Evolutionary conservation across 2,329 filamentous ascomycete species (phyloP).

Genomic region (Purpureocillium takamizusanense): DNA sequence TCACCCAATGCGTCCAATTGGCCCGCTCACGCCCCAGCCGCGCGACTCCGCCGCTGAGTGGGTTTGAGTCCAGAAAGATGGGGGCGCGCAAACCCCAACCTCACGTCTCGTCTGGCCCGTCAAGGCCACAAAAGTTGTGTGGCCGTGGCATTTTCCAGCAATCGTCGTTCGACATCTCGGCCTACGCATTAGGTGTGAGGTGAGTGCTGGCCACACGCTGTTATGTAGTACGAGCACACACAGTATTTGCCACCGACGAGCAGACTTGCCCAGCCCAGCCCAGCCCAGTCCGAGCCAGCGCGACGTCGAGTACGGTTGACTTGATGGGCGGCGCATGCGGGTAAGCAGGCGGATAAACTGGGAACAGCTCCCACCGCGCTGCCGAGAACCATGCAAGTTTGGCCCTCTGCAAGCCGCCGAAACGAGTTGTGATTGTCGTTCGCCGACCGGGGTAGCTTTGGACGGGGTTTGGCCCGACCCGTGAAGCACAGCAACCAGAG

Average conservation of each 20-base stretch:
- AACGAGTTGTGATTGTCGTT: conserved; percentile 1
- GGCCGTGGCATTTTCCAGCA: too few species aligned
- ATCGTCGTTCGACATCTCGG: too few species aligned
- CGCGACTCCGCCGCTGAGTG: background rate
- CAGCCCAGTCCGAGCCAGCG: too few species aligned
- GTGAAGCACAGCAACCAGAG: too few species aligned
- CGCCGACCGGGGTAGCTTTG: conserved; percentile 1
- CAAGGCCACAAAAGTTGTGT: background rate
- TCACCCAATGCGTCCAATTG: background rate
- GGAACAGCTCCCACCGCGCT: background rate
- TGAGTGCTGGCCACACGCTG: too few species aligned
- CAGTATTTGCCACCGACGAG: too few species aligned
- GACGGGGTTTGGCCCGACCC: background rate
- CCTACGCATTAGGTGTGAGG: too few species aligned
- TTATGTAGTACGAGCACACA: too few species aligned
- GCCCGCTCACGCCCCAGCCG: background rate
- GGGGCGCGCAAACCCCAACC: background rate
- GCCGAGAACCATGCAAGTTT: background rate
- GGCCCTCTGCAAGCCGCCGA: background rate
- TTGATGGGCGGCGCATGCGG: background rate
- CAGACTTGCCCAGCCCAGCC: too few species aligned
- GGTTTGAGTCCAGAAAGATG: background rate
- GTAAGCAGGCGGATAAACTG: background rate
- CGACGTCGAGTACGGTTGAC: too few species aligned
- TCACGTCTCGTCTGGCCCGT: background rate